A percentile compares a stretch with the other conserved stretches of the same genome.
Conservation (phyloP, 192 early-diverging fungal species). For the Coemansia brasiliensis region DNA sequence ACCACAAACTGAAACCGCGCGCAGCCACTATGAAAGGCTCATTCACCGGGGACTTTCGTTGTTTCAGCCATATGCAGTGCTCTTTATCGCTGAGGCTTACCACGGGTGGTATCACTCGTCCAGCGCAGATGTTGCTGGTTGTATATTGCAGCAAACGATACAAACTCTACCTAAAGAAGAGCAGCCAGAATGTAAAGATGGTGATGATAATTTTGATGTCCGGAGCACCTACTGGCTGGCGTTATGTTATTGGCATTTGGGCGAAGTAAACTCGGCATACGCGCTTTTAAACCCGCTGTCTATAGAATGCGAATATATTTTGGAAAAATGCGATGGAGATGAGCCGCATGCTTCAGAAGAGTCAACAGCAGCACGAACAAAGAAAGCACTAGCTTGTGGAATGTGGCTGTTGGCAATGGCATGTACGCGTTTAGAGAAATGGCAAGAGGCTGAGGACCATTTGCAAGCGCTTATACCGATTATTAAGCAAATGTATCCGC, state of each 20-base stretch:
- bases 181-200: neutral
- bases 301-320: slow-evolving; percentile 32
- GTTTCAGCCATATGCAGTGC: slow-evolving; percentile 42
- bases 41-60: slow-evolving; percentile 41
- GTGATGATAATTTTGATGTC: slow-evolving; percentile 20
- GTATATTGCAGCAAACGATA: slow-evolving; percentile 37
- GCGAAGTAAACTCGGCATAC: slow-evolving; percentile 38
- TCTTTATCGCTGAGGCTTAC: slow-evolving; percentile 45
- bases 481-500: slow-evolving; percentile 17
- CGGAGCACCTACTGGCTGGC: slow-evolving; percentile 54
- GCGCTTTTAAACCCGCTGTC: slow-evolving; percentile 26
- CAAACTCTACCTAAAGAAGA: neutral
- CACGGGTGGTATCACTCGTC: slow-evolving; percentile 47
- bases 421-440: slow-evolving; percentile 52
- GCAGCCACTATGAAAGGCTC: slow-evolving; percentile 39
- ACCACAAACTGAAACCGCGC: slow-evolving; percentile 33
- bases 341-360: neutral
- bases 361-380: slow-evolving; percentile 9
- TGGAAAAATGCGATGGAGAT: slow-evolving; percentile 18
- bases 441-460: slow-evolving; percentile 56
- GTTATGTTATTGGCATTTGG: slow-evolving; percentile 52
- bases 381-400: slow-evolving; percentile 44
- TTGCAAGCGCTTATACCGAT: slow-evolving; percentile 20
- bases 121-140: slow-evolving; percentile 24
- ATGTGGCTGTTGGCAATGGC: slow-evolving; percentile 46